Conservation (phyloP, 345 rosid genomes). For the Eutrema heterophyllum region DNA sequence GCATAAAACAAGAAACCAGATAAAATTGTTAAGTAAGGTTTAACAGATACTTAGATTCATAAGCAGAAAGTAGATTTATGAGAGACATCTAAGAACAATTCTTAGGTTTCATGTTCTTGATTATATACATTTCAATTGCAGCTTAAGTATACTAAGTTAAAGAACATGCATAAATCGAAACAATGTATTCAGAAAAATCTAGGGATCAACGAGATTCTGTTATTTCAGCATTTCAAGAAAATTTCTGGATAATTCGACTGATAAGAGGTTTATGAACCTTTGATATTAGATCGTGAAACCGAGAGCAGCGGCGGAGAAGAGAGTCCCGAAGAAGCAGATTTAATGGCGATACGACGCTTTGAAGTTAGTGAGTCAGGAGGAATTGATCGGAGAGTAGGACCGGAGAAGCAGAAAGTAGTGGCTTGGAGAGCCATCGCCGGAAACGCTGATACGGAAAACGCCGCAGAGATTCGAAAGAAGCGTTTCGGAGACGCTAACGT, state of each 20-base stretch:
- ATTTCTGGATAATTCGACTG: background rate
- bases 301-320: slow-evolving; percentile 11
- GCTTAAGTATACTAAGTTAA: background rate
- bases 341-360: slow-evolving; percentile 10
- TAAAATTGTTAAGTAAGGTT: background rate
- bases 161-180: background rate
- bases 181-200: background rate
- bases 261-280: slow-evolving; percentile 11
- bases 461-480: background rate
- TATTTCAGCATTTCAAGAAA: background rate
- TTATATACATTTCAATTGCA: background rate
- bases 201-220: background rate
- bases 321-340: slow-evolving; percentile 1
- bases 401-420: slow-evolving; percentile 23
- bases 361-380: slow-evolving; percentile 1
- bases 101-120: background rate
- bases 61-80: background rate
- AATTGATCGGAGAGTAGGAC: slow-evolving; percentile 6
- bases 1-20: no score
- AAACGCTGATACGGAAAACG: background rate
- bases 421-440: slow-evolving; percentile 33
- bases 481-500: slow-evolving; percentile 10
- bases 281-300: slow-evolving; percentile 22
- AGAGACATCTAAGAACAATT: background rate
- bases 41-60: background rate